Evolutionary conservation across 805 yeast species (phyloP), one percentile per base, ranked within the genome.

Genomic region (Saccharomycopsis sp.): DNA sequence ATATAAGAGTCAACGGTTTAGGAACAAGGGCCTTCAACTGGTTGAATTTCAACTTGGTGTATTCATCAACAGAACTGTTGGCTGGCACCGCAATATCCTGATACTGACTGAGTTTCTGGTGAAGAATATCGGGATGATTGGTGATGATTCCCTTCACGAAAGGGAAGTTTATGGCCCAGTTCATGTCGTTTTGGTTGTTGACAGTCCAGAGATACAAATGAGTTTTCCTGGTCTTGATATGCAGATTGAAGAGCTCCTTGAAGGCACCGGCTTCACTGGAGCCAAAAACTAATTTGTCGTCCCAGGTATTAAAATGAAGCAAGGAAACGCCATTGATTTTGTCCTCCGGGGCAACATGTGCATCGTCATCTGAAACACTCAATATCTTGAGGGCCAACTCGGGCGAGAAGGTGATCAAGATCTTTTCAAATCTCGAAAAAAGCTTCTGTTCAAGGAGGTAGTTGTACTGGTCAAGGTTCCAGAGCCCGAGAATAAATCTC

Each of bases 151-250:
- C 71, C 2, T 58, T 53, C 14, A 60, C 54, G 41, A 58, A 63
- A 53, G 64, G 66, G 7, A 50, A 24, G 2, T 64, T 50, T 0
- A 62, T 24, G 2, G 66, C 65, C 15, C 58, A 54, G 12, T 59
- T 51, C 8, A 70, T 52, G 24, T 68, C 71, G 16, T 60, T 50
- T 8, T 61, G 57, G 23, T 62, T 53, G 60, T 72, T 73, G 24
- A 71, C 66, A 12, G 76, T 73, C 76, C 76, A 73, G 53, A 71
- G 62, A 72, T 73, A 73, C 15, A 72, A 58, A 44, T 65, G 63
- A 2, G 71, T 34, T 20, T 61, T 50, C 44, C 34, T 40, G 1
- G 51, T 20, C 9, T 44, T 18, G 24, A 48, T 53, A 24, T 55
- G 24, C 9, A 50, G 47, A 15, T 34, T 40, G 18, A 61, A 16